phyloP scores from a whole-genome alignment of 176 grass and related monocot species.

The Oryza meridionalis region DNA sequence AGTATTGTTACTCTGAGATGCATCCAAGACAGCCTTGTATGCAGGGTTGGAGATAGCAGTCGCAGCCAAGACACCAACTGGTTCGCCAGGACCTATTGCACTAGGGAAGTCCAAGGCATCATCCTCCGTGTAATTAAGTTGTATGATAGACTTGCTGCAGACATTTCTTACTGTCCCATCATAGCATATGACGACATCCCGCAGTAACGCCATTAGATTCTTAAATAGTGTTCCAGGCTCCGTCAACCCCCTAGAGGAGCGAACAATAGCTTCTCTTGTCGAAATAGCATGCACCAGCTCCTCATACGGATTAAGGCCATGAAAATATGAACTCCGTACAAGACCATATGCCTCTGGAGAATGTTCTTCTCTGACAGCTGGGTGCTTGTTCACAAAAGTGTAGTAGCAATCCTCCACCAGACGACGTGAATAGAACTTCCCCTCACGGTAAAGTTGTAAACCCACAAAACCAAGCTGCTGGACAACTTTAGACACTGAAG shows the following conservation, averaged over 20 bases:
- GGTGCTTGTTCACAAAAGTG: slow-evolving; percentile 70
- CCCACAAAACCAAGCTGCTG: slow-evolving; percentile 93
- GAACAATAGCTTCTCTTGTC: slow-evolving; percentile 81
- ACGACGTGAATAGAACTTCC: slow-evolving; percentile 72
- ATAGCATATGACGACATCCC: slow-evolving; percentile 90
- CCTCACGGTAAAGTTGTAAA: slow-evolving; percentile 74
- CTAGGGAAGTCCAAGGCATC: slow-evolving; percentile 37
- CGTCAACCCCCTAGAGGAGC: slow-evolving; percentile 88
- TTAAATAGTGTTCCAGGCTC: slow-evolving; percentile 94
- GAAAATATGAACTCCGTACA: slow-evolving; percentile 73
- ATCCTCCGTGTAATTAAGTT: slow-evolving; percentile 68
- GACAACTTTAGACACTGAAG: slow-evolving; percentile 69
- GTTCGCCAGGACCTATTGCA: slow-evolving; percentile 77
- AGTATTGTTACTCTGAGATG: slow-evolving; percentile 94
- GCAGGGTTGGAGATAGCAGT: slow-evolving; percentile 91
- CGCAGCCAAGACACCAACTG: slow-evolving; percentile 94
- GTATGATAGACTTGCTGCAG: slow-evolving; percentile 83
- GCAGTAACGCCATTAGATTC: slow-evolving; percentile 88
- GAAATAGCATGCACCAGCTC: slow-evolving; percentile 85
- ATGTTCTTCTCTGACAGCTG: slow-evolving; percentile 46
- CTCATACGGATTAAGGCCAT: slow-evolving; percentile 91
- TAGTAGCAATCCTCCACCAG: slow-evolving; percentile 86
- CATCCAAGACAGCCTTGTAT: slow-evolving; percentile 88
- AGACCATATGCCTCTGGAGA: slow-evolving; percentile 81
- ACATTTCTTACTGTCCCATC: slow-evolving; percentile 90